phyloP scores from a whole-genome alignment of 371 early-diverging fungal species.

The Saksenaea oblongispora region DNA sequence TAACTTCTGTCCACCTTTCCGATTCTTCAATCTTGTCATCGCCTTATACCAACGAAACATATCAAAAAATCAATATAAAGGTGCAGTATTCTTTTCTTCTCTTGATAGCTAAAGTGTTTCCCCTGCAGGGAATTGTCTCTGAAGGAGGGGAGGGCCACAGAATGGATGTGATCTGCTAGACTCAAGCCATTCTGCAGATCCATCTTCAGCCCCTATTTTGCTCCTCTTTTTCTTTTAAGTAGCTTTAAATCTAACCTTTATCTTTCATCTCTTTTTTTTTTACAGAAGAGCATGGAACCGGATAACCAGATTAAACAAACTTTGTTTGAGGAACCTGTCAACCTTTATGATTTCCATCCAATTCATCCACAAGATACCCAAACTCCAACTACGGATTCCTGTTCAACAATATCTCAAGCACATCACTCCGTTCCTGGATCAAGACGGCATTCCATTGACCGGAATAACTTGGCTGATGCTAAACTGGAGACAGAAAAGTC shows the following conservation, averaged over 20 bases:
- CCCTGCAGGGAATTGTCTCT: slow-evolving; percentile 2
- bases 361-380: not conserved
- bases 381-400: slow-evolving; percentile 11
- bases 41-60: not conserved
- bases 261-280: slow-evolving; percentile 1
- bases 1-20: not conserved
- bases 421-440: slow-evolving; percentile 42
- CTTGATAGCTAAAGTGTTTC: slow-evolving; percentile 1
- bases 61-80: not conserved
- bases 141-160: not conserved
- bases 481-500: slow-evolving; percentile 11
- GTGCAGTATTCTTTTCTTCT: slow-evolving; percentile 5
- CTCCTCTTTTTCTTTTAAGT: slow-evolving; percentile 2
- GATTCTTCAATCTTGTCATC: not conserved
- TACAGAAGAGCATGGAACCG: slow-evolving; percentile 1
- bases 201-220: slow-evolving; percentile 4
- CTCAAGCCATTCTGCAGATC: slow-evolving; percentile 4
- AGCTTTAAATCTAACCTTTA: not conserved
- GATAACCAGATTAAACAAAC: slow-evolving; percentile 3
- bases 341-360: not conserved
- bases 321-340: not conserved
- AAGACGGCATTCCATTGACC: slow-evolving; percentile 38
- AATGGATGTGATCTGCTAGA: not conserved
- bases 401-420: slow-evolving; percentile 10
- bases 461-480: slow-evolving; percentile 13